Evolutionary conservation across 768 basidiomycete genomes (phyloP).

Genomic region (Serendipita sp.): DNA sequence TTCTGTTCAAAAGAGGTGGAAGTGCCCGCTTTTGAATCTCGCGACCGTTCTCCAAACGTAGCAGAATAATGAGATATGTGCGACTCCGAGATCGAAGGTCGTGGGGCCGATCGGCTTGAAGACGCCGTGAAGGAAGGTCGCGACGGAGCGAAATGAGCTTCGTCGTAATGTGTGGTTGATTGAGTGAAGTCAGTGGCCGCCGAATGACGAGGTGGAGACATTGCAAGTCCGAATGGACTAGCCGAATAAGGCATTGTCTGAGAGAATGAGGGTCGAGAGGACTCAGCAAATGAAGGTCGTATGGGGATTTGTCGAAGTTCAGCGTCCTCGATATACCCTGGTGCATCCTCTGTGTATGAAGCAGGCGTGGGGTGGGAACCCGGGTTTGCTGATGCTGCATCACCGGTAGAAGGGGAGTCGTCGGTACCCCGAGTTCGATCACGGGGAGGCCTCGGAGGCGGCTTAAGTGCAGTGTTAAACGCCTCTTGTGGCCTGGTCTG

Average conservation of each 20-base stretch:
- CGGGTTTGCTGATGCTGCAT: not conserved
- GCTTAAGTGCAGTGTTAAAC: slow-evolving; percentile 11
- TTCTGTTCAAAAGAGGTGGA: too few species aligned
- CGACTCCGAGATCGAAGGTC: slow-evolving; percentile 1
- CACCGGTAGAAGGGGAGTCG: not conserved
- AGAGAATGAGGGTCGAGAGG: slow-evolving; percentile 3
- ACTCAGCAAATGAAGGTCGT: not conserved
- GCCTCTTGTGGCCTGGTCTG: slow-evolving; percentile 26
- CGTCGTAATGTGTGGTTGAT: not conserved
- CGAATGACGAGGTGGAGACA: not conserved
- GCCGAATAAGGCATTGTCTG: not conserved
- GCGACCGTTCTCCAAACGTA: not conserved
- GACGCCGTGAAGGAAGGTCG: not conserved
- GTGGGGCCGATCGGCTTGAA: not conserved
- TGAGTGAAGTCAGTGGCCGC: not conserved
- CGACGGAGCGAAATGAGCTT: not conserved
- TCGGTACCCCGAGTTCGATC: not conserved
- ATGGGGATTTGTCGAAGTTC: not conserved
- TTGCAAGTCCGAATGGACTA: slow-evolving; percentile 1
- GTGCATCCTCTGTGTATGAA: not conserved
- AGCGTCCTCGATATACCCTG: not conserved
- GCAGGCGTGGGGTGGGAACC: not conserved
- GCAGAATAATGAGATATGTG: slow-evolving; percentile 1
- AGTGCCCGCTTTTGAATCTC: not conserved
- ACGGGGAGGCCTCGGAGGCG: not conserved